Base-by-base conservation (phyloP, 805 yeast genomes). In the Saturnispora zaruensis region DNA sequence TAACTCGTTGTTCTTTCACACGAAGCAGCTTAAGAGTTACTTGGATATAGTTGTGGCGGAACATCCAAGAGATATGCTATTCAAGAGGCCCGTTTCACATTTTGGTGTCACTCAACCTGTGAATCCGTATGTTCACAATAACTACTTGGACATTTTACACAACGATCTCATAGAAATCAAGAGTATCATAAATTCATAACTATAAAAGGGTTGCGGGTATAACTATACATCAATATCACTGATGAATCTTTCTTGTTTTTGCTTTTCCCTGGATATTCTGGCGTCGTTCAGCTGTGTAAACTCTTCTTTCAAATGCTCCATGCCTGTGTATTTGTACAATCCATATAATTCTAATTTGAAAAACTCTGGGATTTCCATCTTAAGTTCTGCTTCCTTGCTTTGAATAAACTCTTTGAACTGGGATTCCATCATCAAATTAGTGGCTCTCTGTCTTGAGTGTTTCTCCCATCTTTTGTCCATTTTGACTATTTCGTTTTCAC, bases 381-480 rank as follows among this genome's bases (percentile, higher is more conserved):
- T 56, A 18, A 64, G 48, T 32, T 61, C 55, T 23, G 49, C 45
- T 50, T 66, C 66, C 42, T 63, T 66, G n/a, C 53, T 46, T 26
- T 56, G 51, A 28, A 66, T 59, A 44, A 65, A 66, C 28, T 62
- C 57, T 6, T 55, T 48, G 11, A 66, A 51, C 24, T 58, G 59
- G 8, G 51, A 45, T n/a, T 59, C 63, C 2, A 66, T 43, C 40
- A 65, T 38, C 28, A 53, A 52, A 32, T 55, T 44, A 13, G 63
- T 48, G 7, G 57, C 53, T 36, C 56, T 54, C 16, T 69, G 62
- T 34, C 62, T 69, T 8, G 78, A 77, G 57, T 84, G 68, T 34
- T 65, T 68, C 28, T 62, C 65, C 81, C 87, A 84, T 54, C 91
- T 72, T 16, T 66, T 66, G 30, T 70, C 64, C 16, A 74, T 61